These are phyloP conservation scores for Tarenaya hassleriana DNA, from an alignment of 345 rosid species.

Conservation along the genomic window DNA sequence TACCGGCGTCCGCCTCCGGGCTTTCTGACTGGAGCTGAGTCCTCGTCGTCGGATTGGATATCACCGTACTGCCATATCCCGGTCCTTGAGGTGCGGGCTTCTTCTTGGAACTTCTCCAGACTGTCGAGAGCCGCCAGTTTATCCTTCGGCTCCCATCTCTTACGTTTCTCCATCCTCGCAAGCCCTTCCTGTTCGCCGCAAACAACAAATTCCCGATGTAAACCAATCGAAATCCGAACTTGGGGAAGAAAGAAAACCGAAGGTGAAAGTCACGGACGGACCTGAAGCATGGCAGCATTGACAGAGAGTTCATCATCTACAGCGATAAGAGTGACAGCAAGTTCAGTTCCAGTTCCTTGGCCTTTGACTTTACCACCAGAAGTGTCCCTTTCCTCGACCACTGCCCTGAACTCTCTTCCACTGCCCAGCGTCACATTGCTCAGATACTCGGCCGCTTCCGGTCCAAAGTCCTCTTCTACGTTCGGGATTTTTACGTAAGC, in stretches of 20 bases:
- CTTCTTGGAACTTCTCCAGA: constrained; percentile 72
- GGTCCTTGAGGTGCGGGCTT: constrained; percentile 59
- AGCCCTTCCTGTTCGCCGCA: constrained; percentile 74
- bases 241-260: constrained; percentile 1
- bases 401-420: constrained; percentile 65
- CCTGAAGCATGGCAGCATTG: constrained; percentile 90
- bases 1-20: constrained; percentile 56
- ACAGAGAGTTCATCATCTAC: constrained; percentile 72
- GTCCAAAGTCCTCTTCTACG: constrained; percentile 79
- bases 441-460: constrained; percentile 76
- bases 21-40: constrained; percentile 45
- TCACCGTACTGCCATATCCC: constrained; percentile 97
- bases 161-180: constrained; percentile 83
- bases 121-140: constrained; percentile 56
- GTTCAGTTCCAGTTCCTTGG: constrained; percentile 78
- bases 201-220: background rate
- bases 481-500: constrained; percentile 85
- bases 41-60: constrained; percentile 90
- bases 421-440: constrained; percentile 53
- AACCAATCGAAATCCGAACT: background rate
- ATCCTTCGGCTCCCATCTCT: constrained; percentile 69
- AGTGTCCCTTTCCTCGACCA: constrained; percentile 74
- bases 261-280: constrained; percentile 25
- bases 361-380: constrained; percentile 90
- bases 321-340: constrained; percentile 65